A percentile compares a stretch with the other conserved stretches of the same genome.
phyloP scores from a whole-genome alignment of 345 rosid species.

The Citrus medica region DNA sequence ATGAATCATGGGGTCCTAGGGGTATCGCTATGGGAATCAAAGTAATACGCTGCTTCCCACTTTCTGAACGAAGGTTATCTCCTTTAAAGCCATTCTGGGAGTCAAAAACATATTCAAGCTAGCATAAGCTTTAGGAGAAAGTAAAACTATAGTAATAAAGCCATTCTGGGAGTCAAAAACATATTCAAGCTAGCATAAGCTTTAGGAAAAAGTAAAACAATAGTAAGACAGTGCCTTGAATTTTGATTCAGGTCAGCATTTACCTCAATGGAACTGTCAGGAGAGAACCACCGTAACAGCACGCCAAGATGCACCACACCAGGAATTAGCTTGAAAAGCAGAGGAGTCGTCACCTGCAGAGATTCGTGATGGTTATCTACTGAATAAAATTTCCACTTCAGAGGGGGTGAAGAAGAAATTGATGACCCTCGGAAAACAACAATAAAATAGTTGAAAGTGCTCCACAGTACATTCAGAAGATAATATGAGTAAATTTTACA shows the following conservation, averaged over 20 bases:
- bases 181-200: neutral
- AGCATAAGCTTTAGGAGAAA: neutral
- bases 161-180: slow-evolving; percentile 33
- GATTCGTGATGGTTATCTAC: neutral
- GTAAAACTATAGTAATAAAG: slow-evolving; percentile 5
- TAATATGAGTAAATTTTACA: too few species aligned
- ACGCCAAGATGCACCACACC: slow-evolving; percentile 88
- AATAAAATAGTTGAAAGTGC: neutral
- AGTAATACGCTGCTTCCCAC: slow-evolving; percentile 41
- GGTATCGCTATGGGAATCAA: slow-evolving; percentile 25
- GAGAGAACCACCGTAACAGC: slow-evolving; percentile 78
- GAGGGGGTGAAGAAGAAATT: neutral
- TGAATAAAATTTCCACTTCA: neutral
- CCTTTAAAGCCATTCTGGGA: slow-evolving; percentile 47
- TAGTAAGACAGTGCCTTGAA: neutral
- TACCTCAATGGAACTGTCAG: slow-evolving; percentile 77
- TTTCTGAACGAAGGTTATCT: slow-evolving; percentile 44
- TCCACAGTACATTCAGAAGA: neutral
- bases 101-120: slow-evolving; percentile 20
- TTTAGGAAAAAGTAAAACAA: neutral
- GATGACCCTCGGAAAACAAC: neutral
- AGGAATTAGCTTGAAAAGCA: slow-evolving; percentile 91
- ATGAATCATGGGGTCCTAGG: slow-evolving; percentile 48
- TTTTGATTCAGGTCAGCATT: neutral
- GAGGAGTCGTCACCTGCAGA: slow-evolving; percentile 82